phyloP scores from a whole-genome alignment of 2,329 filamentous ascomycete species.

The Coniella vitis region DNA sequence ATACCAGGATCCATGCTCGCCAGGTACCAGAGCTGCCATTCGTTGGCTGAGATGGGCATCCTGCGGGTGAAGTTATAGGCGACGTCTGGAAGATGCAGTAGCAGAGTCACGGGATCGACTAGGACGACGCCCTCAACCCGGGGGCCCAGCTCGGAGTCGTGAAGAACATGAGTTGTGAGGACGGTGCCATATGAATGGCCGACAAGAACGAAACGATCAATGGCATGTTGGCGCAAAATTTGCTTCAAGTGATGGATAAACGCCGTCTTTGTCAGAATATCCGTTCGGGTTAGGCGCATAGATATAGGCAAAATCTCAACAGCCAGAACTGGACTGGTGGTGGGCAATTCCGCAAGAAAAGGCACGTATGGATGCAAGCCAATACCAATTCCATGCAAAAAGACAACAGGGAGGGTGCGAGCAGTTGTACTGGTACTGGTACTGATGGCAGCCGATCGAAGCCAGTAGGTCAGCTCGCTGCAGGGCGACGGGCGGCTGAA shows the following conservation, averaged over 20 bases:
- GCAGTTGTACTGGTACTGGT: not conserved
- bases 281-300: constrained; percentile 17
- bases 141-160: constrained; percentile 37
- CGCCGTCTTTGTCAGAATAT: constrained; percentile 43
- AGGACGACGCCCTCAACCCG: constrained; percentile 43
- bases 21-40: constrained; percentile 66
- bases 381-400: constrained; percentile 18
- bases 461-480: constrained; percentile 16
- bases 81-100: constrained; percentile 63
- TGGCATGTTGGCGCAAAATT: constrained; percentile 52
- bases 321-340: constrained; percentile 14
- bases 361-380: constrained; percentile 15
- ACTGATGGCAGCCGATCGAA: not conserved
- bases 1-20: constrained; percentile 61
- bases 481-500: constrained; percentile 3
- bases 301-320: constrained; percentile 18
- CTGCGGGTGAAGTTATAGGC: constrained; percentile 64
- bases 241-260: constrained; percentile 49
- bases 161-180: constrained; percentile 55
- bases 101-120: constrained; percentile 57
- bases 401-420: constrained; percentile 15
- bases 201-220: constrained; percentile 51
- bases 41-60: constrained; percentile 50
- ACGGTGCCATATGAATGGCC: constrained; percentile 61
- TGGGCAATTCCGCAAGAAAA: constrained; percentile 13